These are phyloP conservation scores for Aspergillus tanneri DNA, from an alignment of 2,329 filamentous ascomycete genomes.

Conservation along the genomic window DNA sequence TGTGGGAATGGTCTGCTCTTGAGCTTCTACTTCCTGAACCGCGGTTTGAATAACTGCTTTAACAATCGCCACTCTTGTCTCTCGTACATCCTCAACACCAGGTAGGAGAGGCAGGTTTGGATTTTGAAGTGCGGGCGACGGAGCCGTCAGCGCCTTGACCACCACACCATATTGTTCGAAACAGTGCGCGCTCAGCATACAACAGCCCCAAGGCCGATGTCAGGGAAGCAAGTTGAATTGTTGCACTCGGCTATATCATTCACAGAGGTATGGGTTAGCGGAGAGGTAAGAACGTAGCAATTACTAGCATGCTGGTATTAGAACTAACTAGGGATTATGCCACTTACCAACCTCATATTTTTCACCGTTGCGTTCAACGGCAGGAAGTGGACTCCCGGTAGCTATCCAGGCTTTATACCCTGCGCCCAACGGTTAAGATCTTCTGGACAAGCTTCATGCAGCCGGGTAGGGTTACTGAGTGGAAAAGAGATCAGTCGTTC, in stretches of 20 bases:
- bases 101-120: constrained; percentile 67
- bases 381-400: constrained; percentile 78
- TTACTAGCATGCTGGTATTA: background rate
- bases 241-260: constrained; percentile 72
- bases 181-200: constrained; percentile 66
- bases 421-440: constrained; percentile 77
- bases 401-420: constrained; percentile 75
- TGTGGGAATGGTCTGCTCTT: constrained; percentile 63
- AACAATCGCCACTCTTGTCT: constrained; percentile 76
- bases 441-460: constrained; percentile 77
- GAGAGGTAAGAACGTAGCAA: background rate
- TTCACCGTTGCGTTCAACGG: constrained; percentile 61
- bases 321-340: background rate
- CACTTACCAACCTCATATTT: constrained; percentile 55
- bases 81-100: constrained; percentile 70
- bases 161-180: constrained; percentile 80
- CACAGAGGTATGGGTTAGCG: constrained; percentile 32
- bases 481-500: constrained; percentile 76
- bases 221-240: constrained; percentile 81
- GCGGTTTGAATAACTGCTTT: constrained; percentile 71
- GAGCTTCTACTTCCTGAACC: constrained; percentile 66
- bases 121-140: constrained; percentile 69
- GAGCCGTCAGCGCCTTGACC: constrained; percentile 67
- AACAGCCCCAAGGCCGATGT: constrained; percentile 77
- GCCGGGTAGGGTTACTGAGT: constrained; percentile 77